Evolutionary conservation across 2,329 filamentous ascomycete species (phyloP), one percentile per base, ranked within the genome.

Genomic region (Cadophora sp.): DNA sequence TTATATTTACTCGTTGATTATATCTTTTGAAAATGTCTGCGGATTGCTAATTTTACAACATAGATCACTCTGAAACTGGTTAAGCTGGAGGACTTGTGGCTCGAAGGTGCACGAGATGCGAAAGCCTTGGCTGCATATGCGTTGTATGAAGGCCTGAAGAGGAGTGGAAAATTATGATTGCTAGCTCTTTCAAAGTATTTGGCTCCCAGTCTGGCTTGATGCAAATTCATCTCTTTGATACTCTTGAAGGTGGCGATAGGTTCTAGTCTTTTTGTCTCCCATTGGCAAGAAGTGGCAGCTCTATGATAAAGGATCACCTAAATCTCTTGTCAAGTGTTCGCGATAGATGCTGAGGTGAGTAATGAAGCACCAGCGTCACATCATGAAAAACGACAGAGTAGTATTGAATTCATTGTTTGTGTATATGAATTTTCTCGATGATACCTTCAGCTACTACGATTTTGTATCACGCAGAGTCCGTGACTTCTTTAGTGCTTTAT

Each of bases 41-140:
- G 30, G 8, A 11, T 36, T 27, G 22, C 51, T 64, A 33, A 41
- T 27, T 51, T 30, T 33, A 4, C 27, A 18, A 33, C n/a, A 14
- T 24, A 66, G 79, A 89, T 89, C 69, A 87, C 85, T 13, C 39
- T 58, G 77, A 39, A 39, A 39, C 11, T 39, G 11, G 36, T 39
- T 8, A 39, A 39, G 11, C 11, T 39, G 11, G 78, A 80, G 71
- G 81, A 89, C 70, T 78, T 88, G 9, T 89, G 87, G 87, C 80
- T 77, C 68, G 85, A 84, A 72, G 87, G 84, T 0, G 83, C 81
- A 0, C 79, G 85, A 20, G 87, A 90, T 73, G 82, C 83, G 1
- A 90, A 89, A 77, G 83, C 84, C n/a, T 80, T 90, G 58, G 80
- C 82, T 20, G 87, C 87, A 4, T 76, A 87, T 74, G 85, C 86